Evolutionary conservation across 805 yeast genomes (phyloP).

Genomic region (Candida incommunis): DNA sequence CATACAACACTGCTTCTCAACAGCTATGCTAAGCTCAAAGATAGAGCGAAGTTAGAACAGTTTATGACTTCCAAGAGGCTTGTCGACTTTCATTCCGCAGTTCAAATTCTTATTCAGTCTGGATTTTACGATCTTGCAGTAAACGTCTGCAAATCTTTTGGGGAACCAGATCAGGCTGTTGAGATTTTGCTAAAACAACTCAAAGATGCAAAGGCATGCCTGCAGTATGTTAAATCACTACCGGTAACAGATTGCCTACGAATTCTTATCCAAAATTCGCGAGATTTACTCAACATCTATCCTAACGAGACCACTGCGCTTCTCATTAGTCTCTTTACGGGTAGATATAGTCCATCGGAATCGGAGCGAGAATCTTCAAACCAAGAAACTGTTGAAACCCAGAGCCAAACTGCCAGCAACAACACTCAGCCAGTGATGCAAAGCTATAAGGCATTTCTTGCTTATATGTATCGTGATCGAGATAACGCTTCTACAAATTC

Average conservation of each 20-base stretch:
- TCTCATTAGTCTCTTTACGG: slow-evolving; percentile 79
- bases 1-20: slow-evolving; percentile 72
- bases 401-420: slow-evolving; percentile 4
- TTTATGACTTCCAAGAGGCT: slow-evolving; percentile 36
- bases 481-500: slow-evolving; percentile 7
- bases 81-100: slow-evolving; percentile 48
- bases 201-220: slow-evolving; percentile 41
- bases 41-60: slow-evolving; percentile 36
- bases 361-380: slow-evolving; percentile 3
- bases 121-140: slow-evolving; percentile 56
- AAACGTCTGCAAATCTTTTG: slow-evolving; percentile 50
- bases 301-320: slow-evolving; percentile 77
- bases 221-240: slow-evolving; percentile 53
- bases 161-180: slow-evolving; percentile 62
- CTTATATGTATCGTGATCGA: slow-evolving; percentile 28
- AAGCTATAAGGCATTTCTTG: slow-evolving; percentile 44
- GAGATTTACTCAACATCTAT: slow-evolving; percentile 43
- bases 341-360: slow-evolving; percentile 34
- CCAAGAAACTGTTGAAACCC: slow-evolving; percentile 4
- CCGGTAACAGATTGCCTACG: slow-evolving; percentile 65
- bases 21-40: slow-evolving; percentile 64
- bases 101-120: slow-evolving; percentile 59
- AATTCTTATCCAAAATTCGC: slow-evolving; percentile 53
- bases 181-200: slow-evolving; percentile 59
- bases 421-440: slow-evolving; percentile 26